Percentiles rank a stretch among this genome's conserved stretches.
phyloP scores from a whole-genome alignment of 495 filamentous ascomycete genomes.

The Tuber borchii region DNA sequence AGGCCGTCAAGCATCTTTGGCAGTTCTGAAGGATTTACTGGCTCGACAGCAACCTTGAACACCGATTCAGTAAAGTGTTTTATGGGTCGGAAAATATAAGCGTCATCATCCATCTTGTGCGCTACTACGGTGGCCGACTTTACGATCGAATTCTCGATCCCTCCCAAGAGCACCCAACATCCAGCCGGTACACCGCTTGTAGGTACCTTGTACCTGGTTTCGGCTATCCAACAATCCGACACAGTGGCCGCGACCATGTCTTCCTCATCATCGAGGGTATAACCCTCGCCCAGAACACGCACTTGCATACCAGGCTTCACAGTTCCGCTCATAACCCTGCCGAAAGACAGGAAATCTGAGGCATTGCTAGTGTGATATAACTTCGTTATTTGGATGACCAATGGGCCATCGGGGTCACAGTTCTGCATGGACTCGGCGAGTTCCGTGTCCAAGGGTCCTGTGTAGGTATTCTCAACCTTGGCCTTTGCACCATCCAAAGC shows the following conservation, averaged over 20 bases:
- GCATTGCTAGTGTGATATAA: conserved; percentile 85
- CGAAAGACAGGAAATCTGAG: conserved; percentile 77
- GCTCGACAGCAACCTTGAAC: conserved; percentile 95
- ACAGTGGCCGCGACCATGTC: conserved; percentile 93
- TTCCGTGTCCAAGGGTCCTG: conserved; percentile 85
- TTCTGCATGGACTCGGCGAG: conserved; percentile 69
- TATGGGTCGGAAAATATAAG: conserved; percentile 88
- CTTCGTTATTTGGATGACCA: conserved; percentile 87
- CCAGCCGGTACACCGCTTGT: conserved; percentile 89
- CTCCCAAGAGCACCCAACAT: conserved; percentile 85
- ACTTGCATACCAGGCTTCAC: conserved; percentile 74
- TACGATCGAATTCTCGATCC: conserved; percentile 96
- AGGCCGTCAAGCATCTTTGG: conserved; percentile 98
- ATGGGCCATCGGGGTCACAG: conserved; percentile 82
- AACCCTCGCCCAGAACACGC: conserved; percentile 88
- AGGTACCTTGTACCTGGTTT: conserved; percentile 85
- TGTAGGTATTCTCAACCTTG: conserved; percentile 80
- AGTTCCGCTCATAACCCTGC: conserved; percentile 88
- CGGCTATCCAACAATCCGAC: conserved; percentile 82
- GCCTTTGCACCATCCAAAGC: conserved; percentile 69
- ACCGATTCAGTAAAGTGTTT: conserved; percentile 95
- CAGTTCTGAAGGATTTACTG: conserved; percentile 96
- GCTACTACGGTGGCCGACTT: conserved; percentile 95
- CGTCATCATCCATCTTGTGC: conserved; percentile 71
- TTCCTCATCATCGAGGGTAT: conserved; percentile 95